Percentiles rank a stretch among this genome's conserved stretches.
Conservation (phyloP, 495 filamentous ascomycete species). For the Pyrenopolyporus hunteri region DNA sequence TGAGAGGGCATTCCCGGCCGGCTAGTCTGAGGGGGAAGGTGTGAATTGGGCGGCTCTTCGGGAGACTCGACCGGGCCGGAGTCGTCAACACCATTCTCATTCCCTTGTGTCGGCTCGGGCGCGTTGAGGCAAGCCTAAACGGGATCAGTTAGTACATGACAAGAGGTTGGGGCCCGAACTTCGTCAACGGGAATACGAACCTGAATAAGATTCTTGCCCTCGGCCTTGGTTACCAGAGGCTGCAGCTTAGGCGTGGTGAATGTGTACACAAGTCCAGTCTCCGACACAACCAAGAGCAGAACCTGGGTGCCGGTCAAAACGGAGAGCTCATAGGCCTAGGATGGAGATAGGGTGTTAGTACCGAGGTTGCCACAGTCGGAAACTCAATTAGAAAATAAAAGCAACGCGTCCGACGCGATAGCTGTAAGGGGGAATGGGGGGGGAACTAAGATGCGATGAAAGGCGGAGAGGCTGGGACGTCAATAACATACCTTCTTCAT, state of each 20-base stretch:
- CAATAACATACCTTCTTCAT: conserved; percentile 99
- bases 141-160: conserved; percentile 9
- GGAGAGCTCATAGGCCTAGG: conserved; percentile 94
- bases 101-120: conserved; percentile 85
- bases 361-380: conserved; percentile 14
- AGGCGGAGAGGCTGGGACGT: conserved; percentile 1
- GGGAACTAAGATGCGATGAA: conserved; percentile 11
- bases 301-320: conserved; percentile 99
- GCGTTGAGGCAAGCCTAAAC: conserved; percentile 94
- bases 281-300: conserved; percentile 93
- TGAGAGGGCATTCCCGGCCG: conserved; percentile 59
- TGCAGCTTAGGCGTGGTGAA: conserved; percentile 99
- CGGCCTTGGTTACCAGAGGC: conserved; percentile 97
- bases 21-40: conserved; percentile 61
- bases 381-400: conserved; percentile 11
- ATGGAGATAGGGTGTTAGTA: conserved; percentile 25
- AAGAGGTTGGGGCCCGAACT: conserved; percentile 3
- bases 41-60: conserved; percentile 64
- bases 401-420: conserved; percentile 40
- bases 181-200: conserved; percentile 58
- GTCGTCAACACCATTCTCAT: conserved; percentile 90
- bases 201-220: conserved; percentile 99
- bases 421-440: too few relatives aligned
- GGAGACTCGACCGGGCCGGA: conserved; percentile 65
- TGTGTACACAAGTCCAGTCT: conserved; percentile 98